phyloP scores from a whole-genome alignment of 2,329 filamentous ascomycete genomes.

The Arthroderma uncinatum region DNA sequence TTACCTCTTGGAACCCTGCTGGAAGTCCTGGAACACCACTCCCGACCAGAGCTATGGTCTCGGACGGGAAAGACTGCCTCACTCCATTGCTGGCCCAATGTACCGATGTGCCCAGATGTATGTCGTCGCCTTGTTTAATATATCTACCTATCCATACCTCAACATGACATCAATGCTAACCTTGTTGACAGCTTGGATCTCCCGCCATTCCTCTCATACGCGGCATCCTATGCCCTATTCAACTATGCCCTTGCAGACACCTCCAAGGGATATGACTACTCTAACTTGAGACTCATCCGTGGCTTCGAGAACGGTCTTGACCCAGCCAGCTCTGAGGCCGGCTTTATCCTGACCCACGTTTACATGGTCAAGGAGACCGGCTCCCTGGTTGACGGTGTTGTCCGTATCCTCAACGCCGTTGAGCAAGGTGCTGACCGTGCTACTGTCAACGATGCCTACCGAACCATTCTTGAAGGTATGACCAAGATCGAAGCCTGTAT shows the following conservation, averaged over 20 bases:
- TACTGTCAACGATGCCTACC: conserved; percentile 54
- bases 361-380: conserved; percentile 89
- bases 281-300: conserved; percentile 68
- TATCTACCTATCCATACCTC: not conserved
- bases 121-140: conserved; percentile 33
- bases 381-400: conserved; percentile 60
- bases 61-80: conserved; percentile 61
- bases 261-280: conserved; percentile 44
- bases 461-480: conserved; percentile 52
- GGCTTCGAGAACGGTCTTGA: conserved; percentile 87
- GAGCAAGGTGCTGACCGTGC: conserved; percentile 41
- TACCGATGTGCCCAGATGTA: conserved; percentile 76
- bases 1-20: conserved; percentile 85
- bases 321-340: conserved; percentile 76
- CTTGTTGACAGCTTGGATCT: conserved; percentile 50
- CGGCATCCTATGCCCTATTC: conserved; percentile 51
- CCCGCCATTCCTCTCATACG: conserved; percentile 85
- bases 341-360: conserved; percentile 90
- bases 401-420: conserved; percentile 53
- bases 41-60: conserved; percentile 64
- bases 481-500: conserved; percentile 64
- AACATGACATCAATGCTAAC: conserved; percentile 8
- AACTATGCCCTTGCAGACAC: conserved; percentile 52
- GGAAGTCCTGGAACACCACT: conserved; percentile 52
- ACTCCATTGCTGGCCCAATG: conserved; percentile 67